Conservation (phyloP, 2,329 filamentous ascomycete species). For the Albophoma yamanashiensis region DNA sequence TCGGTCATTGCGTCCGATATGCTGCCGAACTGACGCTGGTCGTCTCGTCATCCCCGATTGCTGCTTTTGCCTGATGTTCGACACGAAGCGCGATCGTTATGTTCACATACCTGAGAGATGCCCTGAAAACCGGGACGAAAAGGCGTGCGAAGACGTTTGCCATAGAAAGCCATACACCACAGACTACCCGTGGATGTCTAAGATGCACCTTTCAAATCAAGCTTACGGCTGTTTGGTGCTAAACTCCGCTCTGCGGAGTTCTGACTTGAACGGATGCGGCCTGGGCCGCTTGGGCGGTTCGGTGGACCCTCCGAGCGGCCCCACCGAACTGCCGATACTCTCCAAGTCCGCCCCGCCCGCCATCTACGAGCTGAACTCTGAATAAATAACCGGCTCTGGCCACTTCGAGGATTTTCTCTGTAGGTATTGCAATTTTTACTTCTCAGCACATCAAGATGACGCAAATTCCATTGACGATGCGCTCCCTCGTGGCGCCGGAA, state of each 20-base stretch:
- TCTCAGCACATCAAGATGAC: slow-evolving; percentile 12
- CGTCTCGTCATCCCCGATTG: not conserved
- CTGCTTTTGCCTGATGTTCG: not conserved
- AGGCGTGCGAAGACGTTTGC: not conserved
- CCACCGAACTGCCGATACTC: slow-evolving; percentile 4
- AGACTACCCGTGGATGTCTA: too few relatives aligned
- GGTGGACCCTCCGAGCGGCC: slow-evolving; percentile 3
- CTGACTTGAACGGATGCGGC: not conserved
- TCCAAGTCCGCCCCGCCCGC: not conserved
- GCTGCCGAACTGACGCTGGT: not conserved
- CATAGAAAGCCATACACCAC: too few relatives aligned
- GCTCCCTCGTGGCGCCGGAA: slow-evolving; percentile 29
- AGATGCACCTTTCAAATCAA: not conserved
- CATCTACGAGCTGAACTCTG: not conserved
- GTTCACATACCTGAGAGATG: not conserved
- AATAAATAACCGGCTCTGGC: not conserved
- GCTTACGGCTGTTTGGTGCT: not conserved
- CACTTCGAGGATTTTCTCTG: not conserved
- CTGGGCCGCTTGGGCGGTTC: not conserved
- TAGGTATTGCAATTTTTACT: not conserved
- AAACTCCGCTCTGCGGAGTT: slow-evolving; percentile 1
- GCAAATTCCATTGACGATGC: slow-evolving; percentile 26
- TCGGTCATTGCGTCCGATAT: too few relatives aligned
- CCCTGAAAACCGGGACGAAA: not conserved
- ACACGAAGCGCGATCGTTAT: not conserved